phyloP scores from a whole-genome alignment of 2,329 filamentous ascomycete species.

The Volutella citrinella region DNA sequence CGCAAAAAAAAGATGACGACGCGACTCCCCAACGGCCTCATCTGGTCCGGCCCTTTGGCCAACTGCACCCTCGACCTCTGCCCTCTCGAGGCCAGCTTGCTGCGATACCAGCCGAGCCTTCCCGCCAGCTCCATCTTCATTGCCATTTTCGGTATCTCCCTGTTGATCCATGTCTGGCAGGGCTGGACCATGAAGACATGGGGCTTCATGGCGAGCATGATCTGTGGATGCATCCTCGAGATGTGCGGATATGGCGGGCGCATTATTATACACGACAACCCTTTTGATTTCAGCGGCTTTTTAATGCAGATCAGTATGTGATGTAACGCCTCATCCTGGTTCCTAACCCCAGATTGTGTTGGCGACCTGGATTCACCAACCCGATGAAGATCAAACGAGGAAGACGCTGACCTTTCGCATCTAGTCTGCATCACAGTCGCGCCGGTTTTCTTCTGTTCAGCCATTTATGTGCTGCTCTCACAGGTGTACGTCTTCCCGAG shows the following conservation, averaged over 20 bases:
- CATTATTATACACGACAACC: constrained; percentile 52
- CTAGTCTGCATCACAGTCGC: constrained; percentile 31
- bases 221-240: constrained; percentile 53
- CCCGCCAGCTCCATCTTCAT: constrained; percentile 19
- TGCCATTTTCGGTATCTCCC: constrained; percentile 15
- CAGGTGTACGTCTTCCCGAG: constrained; percentile 22
- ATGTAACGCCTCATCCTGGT: no score
- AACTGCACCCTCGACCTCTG: constrained; percentile 24
- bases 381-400: no score
- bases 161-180: constrained; percentile 17
- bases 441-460: constrained; percentile 27
- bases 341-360: no score
- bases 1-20: neutral
- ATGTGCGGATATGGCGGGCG: constrained; percentile 61
- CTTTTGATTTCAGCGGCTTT: constrained; percentile 56
- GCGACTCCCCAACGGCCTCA: constrained; percentile 16
- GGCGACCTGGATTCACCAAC: no score
- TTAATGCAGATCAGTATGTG: constrained; percentile 61
- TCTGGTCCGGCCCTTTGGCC: constrained; percentile 21
- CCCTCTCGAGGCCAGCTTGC: constrained; percentile 20
- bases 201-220: constrained; percentile 46
- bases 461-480: constrained; percentile 27
- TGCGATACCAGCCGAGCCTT: constrained; percentile 20
- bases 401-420: no score
- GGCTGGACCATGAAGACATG: constrained; percentile 20